phyloP scores from a whole-genome alignment of 1,284 basidiomycete species.

The Microbotryum intermedium region DNA sequence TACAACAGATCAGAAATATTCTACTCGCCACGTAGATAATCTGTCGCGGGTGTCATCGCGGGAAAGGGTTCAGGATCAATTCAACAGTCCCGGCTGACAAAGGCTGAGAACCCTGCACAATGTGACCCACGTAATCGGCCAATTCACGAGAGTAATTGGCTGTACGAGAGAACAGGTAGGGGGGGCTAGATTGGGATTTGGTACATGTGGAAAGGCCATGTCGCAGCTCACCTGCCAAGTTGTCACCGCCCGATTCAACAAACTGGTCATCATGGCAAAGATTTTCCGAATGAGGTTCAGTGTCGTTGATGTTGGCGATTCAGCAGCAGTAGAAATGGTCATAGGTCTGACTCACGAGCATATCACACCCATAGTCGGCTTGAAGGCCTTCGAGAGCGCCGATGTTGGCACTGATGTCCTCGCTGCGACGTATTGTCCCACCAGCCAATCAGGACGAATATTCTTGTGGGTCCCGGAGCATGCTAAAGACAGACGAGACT shows the following conservation, averaged over 20 bases:
- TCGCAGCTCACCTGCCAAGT: conserved; percentile 53
- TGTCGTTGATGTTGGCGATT: neutral
- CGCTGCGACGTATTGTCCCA: conserved; percentile 45
- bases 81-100: too few species aligned
- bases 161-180: conserved; percentile 30
- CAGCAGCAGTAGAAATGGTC: neutral
- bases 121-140: conserved; percentile 91
- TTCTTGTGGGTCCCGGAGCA: neutral
- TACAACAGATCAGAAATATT: neutral
- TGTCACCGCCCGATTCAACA: conserved; percentile 93
- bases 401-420: conserved; percentile 95
- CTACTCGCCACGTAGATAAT: conserved; percentile 25
- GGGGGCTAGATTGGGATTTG: too few species aligned
- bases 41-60: neutral
- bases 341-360: conserved; percentile 27
- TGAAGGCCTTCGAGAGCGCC: conserved; percentile 92
- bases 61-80: neutral
- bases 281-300: neutral
- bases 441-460: too few species aligned
- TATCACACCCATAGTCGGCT: conserved; percentile 51
- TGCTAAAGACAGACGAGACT: neutral
- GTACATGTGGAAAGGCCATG: too few species aligned
- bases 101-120: too few species aligned
- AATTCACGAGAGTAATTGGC: conserved; percentile 94
- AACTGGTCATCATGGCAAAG: conserved; percentile 48